phyloP scores from a whole-genome alignment of 345 rosid genomes.

The Populus pruinosa region DNA sequence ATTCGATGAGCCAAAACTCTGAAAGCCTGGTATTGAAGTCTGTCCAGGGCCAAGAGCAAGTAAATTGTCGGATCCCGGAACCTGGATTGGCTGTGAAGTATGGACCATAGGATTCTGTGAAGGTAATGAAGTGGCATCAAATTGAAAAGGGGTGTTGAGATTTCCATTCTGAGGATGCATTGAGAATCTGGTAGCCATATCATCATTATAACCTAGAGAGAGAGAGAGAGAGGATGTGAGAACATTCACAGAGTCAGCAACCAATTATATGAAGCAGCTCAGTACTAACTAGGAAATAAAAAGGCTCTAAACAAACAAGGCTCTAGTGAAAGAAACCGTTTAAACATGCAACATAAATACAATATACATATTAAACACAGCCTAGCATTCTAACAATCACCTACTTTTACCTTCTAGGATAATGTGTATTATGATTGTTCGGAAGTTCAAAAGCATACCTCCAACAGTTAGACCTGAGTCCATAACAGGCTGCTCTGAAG shows the following conservation, averaged over 20 bases:
- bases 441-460: constrained; percentile 36
- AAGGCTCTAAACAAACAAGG: not conserved
- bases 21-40: constrained; percentile 37
- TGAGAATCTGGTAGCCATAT: constrained; percentile 37
- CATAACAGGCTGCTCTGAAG: constrained; percentile 50
- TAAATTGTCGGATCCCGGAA: constrained; percentile 33
- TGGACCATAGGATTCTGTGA: constrained; percentile 40
- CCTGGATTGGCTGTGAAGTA: constrained; percentile 35
- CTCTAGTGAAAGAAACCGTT: not conserved
- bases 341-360: not conserved
- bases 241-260: constrained; percentile 3
- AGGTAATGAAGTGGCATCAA: constrained; percentile 46
- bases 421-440: not conserved
- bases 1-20: constrained; percentile 39
- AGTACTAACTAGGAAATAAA: not conserved
- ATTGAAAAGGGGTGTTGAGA: constrained; percentile 40
- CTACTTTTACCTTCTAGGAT: not conserved
- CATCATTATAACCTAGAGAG: constrained; percentile 47
- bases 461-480: constrained; percentile 50
- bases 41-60: constrained; percentile 43
- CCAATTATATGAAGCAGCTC: not conserved
- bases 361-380: not conserved
- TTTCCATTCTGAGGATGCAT: constrained; percentile 49
- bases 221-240: not conserved
- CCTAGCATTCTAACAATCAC: not conserved